phyloP scores from a whole-genome alignment of 2,329 filamentous ascomycete species.

The Juglanconis sp. region DNA sequence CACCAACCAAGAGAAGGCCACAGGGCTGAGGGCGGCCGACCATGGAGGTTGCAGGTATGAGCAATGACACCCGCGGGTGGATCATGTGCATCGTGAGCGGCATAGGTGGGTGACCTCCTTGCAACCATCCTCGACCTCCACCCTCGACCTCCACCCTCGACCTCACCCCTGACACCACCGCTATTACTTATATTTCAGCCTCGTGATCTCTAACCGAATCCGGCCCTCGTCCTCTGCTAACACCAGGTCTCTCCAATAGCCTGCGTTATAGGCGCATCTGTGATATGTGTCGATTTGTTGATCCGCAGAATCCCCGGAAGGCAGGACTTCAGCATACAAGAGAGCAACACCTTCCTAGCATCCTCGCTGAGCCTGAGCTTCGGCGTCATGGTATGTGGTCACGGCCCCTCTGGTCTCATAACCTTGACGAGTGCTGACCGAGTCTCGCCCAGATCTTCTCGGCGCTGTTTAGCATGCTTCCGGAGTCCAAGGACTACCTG shows the following conservation, averaged over 20 bases:
- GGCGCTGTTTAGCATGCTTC: slow-evolving; percentile 88
- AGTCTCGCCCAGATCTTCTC: slow-evolving; percentile 70
- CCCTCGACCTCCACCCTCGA: neutral
- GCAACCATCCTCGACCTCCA: neutral
- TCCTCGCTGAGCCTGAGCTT: slow-evolving; percentile 89
- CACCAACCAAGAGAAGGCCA: slow-evolving; percentile 13
- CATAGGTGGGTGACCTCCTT: slow-evolving; percentile 47
- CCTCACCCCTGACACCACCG: neutral
- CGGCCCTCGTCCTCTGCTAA: neutral
- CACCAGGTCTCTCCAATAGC: slow-evolving; percentile 36
- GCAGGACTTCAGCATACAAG: slow-evolving; percentile 78
- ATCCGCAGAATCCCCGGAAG: slow-evolving; percentile 70
- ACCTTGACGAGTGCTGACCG: neutral
- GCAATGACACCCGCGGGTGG: slow-evolving; percentile 90
- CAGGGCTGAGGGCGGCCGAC: slow-evolving; percentile 21
- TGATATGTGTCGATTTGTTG: slow-evolving; percentile 83
- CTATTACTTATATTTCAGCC: neutral
- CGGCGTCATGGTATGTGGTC: slow-evolving; percentile 78
- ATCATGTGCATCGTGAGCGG: slow-evolving; percentile 86
- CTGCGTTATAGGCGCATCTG: slow-evolving; percentile 70
- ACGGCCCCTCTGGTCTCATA: neutral
- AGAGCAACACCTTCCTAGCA: slow-evolving; percentile 84
- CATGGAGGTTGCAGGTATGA: slow-evolving; percentile 44
- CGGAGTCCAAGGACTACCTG: slow-evolving; percentile 78
- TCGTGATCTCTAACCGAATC: neutral